phyloP scores from a whole-genome alignment of 1,284 basidiomycete genomes.

The Marasmius oreades region DNA sequence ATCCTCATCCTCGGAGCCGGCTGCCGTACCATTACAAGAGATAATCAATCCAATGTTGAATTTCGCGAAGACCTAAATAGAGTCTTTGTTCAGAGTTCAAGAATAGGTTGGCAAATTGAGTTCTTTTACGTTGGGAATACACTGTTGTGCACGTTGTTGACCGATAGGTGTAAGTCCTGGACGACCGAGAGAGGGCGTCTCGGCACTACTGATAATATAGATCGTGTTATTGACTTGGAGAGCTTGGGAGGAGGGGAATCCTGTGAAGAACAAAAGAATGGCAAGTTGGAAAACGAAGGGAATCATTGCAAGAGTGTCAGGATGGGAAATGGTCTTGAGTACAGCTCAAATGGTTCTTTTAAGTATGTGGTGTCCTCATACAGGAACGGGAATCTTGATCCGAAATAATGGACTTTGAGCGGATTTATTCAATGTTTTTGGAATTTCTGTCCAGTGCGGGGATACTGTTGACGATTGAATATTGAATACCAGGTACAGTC shows the following conservation, averaged over 20 bases:
- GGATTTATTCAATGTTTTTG: no score
- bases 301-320: background rate
- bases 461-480: no score
- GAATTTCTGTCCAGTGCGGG: no score
- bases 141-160: slow-evolving; percentile 6
- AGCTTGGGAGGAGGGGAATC: background rate
- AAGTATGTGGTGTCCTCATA: no score
- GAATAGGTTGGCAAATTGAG: background rate
- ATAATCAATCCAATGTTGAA: background rate
- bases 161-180: slow-evolving; percentile 11
- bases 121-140: slow-evolving; percentile 10
- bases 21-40: background rate
- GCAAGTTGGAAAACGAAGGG: background rate
- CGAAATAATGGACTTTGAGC: no score
- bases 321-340: no score
- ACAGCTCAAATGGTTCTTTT: no score
- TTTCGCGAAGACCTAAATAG: background rate
- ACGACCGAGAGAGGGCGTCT: slow-evolving; percentile 9
- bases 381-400: no score
- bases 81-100: no score
- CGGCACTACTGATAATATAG: slow-evolving; percentile 9
- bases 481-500: no score
- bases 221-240: slow-evolving; percentile 4
- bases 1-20: no score
- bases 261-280: background rate